Base-by-base conservation (phyloP, 1,139 yeast species). In the Pichia sp. region DNA sequence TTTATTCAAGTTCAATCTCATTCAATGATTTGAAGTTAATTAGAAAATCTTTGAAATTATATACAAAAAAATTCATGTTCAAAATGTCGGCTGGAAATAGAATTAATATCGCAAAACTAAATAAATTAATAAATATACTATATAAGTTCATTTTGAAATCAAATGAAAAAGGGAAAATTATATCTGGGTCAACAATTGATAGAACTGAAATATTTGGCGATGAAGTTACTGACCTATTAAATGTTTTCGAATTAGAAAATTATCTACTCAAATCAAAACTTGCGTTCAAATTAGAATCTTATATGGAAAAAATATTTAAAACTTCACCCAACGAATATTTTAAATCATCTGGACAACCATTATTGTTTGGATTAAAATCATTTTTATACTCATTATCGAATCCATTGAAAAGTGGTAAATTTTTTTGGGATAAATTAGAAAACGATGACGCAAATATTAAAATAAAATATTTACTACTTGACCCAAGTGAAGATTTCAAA, bases 271-370 rank as follows among this genome's bases (percentile, higher is more conserved):
- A 73, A 46, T 81, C 95, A 1, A 90, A 87, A 66, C 81, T 91
- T 43, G 96, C 96, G 0, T 88, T 81, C 69, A 91, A 91, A 62
- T 78, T 91, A 29, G 96, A 91, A 60, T 75, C 83, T 1, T 91
- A 87, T 58, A 70, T 85, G 64, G 82, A 79, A 18, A 69, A 70
- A 45, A 54, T 60, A 57, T 48, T 44, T 3, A 56, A 49, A 46
- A 55, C 44, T 25, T 58, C 44, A 7, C 9, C 45, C n/a, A 61
- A 49, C 55, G 58, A 29, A n/a, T 30, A 25, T n/a, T 53, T 52
- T 41, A 48, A 41, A 18, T 48, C 60, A 4, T 45, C 54, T 2
- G 71, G 78, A 0, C 72, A 71, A 27, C 95, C 96, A 0, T 68
- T 86, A 3, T 70, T 90, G 8, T 84, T 86, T 65, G 82, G 81